phyloP scores from a whole-genome alignment of 192 early-diverging fungal species.

The Coemansia sp. region DNA sequence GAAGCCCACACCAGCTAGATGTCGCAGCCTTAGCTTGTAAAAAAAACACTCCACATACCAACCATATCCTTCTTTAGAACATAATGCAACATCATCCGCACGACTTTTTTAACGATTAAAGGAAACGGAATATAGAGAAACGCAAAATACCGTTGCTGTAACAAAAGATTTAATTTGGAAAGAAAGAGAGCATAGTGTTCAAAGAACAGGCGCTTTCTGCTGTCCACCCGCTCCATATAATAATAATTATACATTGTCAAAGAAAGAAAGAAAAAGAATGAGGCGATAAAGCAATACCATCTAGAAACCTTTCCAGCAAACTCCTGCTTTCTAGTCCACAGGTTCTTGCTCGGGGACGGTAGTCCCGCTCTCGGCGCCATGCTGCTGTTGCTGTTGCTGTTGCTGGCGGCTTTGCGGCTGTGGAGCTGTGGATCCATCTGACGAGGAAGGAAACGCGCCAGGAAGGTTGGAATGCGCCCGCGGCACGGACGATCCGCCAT shows the following conservation, averaged over 20 bases:
- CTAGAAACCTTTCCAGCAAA: neutral
- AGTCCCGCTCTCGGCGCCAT: neutral
- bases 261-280: neutral
- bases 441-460: slow-evolving; percentile 48
- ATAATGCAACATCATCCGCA: too few species aligned
- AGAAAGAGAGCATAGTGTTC: too few species aligned
- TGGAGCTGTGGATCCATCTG: slow-evolving; percentile 9
- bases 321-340: slow-evolving; percentile 15
- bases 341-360: slow-evolving; percentile 29
- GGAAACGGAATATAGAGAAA: too few species aligned
- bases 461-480: slow-evolving; percentile 39
- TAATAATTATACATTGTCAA: slow-evolving; percentile 3
- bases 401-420: slow-evolving; percentile 11
- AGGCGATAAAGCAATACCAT: too few species aligned
- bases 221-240: neutral
- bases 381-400: neutral
- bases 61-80: too few species aligned
- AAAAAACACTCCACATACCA: neutral
- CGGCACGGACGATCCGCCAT: slow-evolving; percentile 3
- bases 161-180: too few species aligned
- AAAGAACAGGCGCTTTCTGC: too few species aligned
- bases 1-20: neutral
- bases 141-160: too few species aligned
- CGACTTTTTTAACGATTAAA: too few species aligned
- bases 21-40: neutral